Conservation (phyloP, 768 basidiomycete species). For the Xerocomellus dryophilus region DNA sequence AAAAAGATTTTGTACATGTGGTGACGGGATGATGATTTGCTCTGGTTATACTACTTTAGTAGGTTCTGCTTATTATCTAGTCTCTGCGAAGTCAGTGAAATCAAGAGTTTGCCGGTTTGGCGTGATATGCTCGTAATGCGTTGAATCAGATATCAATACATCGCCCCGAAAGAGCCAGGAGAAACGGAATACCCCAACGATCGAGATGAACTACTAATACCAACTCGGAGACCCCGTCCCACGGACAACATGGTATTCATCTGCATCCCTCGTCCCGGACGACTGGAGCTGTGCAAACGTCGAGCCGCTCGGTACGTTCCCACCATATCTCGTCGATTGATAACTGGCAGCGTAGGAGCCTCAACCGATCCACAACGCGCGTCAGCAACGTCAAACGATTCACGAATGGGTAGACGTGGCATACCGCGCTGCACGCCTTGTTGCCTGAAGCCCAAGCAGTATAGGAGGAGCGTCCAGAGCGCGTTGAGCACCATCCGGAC, state of each 20-base stretch:
- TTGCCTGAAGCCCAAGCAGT: not conserved
- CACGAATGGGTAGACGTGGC: not conserved
- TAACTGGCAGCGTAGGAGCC: slow-evolving; percentile 18
- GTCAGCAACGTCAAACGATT: not conserved
- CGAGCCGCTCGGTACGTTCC: slow-evolving; percentile 11
- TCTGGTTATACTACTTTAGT: too few species aligned
- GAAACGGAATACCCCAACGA: not conserved
- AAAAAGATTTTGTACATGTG: too few species aligned
- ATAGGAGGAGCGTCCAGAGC: not conserved
- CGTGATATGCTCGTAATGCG: too few species aligned
- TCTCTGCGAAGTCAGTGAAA: too few species aligned
- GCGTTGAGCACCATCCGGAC: slow-evolving; percentile 1
- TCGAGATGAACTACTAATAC: not conserved
- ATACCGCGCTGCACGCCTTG: slow-evolving; percentile 10
- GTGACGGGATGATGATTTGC: too few species aligned
- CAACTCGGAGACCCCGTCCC: not conserved
- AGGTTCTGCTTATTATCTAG: too few species aligned
- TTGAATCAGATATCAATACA: too few species aligned
- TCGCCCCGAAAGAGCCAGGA: too few species aligned
- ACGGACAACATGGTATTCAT: not conserved
- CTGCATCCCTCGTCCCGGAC: not conserved
- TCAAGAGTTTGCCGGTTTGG: too few species aligned
- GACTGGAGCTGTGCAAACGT: slow-evolving; percentile 12
- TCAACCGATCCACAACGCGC: not conserved
- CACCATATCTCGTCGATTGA: slow-evolving; percentile 19